These are phyloP conservation scores for Aureobasidium mangrovei DNA, from an alignment of 2,329 filamentous ascomycete species.

Conservation along the genomic window DNA sequence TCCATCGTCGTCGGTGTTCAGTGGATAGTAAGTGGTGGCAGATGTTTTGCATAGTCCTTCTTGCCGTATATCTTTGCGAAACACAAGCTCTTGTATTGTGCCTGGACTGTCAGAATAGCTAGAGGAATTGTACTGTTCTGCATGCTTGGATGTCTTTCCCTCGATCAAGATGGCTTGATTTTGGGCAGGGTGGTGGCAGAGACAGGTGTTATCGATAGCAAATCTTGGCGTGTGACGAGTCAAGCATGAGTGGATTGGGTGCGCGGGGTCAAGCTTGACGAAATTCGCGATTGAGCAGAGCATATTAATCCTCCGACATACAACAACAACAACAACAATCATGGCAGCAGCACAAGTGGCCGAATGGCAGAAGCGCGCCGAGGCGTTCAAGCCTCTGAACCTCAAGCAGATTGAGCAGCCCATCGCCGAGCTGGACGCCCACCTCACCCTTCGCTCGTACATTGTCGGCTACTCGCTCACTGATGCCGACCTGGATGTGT, in stretches of 20 bases:
- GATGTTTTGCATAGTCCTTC: too few relatives aligned
- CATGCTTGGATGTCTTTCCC: too few relatives aligned
- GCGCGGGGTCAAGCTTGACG: slow-evolving; percentile 1
- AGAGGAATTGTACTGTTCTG: too few relatives aligned
- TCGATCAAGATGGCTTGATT: not conserved
- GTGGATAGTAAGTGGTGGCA: too few relatives aligned
- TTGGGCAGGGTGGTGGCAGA: not conserved
- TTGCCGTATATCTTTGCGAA: too few relatives aligned
- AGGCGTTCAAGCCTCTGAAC: slow-evolving; percentile 51
- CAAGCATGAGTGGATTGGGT: not conserved
- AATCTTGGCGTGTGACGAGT: slow-evolving; percentile 2
- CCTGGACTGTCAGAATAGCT: too few relatives aligned
- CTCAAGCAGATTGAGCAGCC: slow-evolving; percentile 74
- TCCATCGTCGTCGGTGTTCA: too few relatives aligned
- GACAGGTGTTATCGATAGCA: not conserved
- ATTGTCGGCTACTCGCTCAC: slow-evolving; percentile 72
- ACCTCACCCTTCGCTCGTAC: slow-evolving; percentile 79
- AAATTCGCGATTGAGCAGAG: not conserved
- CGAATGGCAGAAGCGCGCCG: slow-evolving; percentile 49
- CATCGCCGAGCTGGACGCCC: slow-evolving; percentile 71
- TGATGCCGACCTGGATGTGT: slow-evolving; percentile 71
- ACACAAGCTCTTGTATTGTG: too few relatives aligned
- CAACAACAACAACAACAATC: not conserved
- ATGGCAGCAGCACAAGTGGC: slow-evolving; percentile 29
- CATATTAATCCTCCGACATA: not conserved